A percentile compares a stretch with the other conserved stretches of the same genome.
Evolutionary conservation across 2,329 filamentous ascomycete species (phyloP).

Genomic region (Shiraia bambusicola): DNA sequence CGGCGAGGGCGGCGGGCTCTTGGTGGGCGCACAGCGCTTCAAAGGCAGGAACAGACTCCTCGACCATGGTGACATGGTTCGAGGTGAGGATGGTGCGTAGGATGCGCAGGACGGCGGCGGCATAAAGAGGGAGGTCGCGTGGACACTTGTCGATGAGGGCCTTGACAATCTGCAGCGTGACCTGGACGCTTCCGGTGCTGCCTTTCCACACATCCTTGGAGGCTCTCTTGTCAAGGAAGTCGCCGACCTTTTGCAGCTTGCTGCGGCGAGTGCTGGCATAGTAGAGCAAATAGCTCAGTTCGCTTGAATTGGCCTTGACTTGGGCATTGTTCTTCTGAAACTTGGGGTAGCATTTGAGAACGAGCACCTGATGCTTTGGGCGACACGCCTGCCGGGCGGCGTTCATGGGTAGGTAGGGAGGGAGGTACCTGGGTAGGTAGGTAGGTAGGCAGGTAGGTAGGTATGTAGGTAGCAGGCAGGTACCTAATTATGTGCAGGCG

Average conservation of each 20-base stretch:
- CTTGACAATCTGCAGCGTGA: constrained; percentile 88
- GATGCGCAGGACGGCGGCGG: constrained; percentile 79
- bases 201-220: constrained; percentile 86
- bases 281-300: constrained; percentile 95
- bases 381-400: constrained; percentile 65
- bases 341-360: constrained; percentile 94
- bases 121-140: constrained; percentile 87
- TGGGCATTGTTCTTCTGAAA: constrained; percentile 84
- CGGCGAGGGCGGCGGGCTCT: constrained; percentile 80
- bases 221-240: constrained; percentile 92
- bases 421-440: background rate
- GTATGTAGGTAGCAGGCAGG: no score
- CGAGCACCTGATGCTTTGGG: constrained; percentile 94
- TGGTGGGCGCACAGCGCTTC: constrained; percentile 86
- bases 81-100: constrained; percentile 80
- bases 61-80: constrained; percentile 87
- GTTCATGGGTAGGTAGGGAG: constrained; percentile 49
- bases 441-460: no score
- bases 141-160: constrained; percentile 91
- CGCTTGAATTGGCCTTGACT: constrained; percentile 93
- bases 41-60: constrained; percentile 84
- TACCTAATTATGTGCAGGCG: constrained; percentile 1
- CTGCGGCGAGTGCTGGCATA: constrained; percentile 92
- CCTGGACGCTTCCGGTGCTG: constrained; percentile 88
- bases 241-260: constrained; percentile 94